Evolutionary conservation across 495 filamentous ascomycete genomes (phyloP).

Genomic region (Aspergillus diversus): DNA sequence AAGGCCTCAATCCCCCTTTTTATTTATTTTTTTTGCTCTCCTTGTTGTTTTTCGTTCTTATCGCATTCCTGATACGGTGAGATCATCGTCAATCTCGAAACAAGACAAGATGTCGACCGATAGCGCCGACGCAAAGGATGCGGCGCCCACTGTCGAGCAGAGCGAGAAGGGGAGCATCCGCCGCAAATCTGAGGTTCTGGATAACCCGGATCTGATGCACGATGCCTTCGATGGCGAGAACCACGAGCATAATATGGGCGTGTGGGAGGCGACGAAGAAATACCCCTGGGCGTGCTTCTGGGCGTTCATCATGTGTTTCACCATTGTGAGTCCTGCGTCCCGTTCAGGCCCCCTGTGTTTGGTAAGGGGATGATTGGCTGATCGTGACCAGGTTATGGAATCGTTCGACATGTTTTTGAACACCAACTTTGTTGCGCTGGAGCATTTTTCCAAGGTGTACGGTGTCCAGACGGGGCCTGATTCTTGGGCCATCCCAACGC

Average conservation of each 20-base stretch:
- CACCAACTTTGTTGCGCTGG: slow-evolving; percentile 39
- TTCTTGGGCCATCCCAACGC: slow-evolving; percentile 29
- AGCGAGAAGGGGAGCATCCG: too few species aligned
- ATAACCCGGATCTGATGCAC: slow-evolving; percentile 33
- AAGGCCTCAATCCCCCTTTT: too few species aligned
- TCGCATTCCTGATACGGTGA: too few species aligned
- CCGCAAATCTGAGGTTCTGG: slow-evolving; percentile 28
- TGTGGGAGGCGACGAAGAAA: slow-evolving; percentile 36
- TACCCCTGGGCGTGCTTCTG: slow-evolving; percentile 55
- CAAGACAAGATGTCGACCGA: too few species aligned
- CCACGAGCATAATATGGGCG: slow-evolving; percentile 35
- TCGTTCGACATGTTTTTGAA: slow-evolving; percentile 46
- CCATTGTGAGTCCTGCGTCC: slow-evolving; percentile 40
- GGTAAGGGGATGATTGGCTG: slow-evolving; percentile 17
- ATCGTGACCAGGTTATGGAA: slow-evolving; percentile 39
- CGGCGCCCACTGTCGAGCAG: too few species aligned
- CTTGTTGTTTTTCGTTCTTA: too few species aligned
- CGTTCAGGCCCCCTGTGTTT: too few species aligned
- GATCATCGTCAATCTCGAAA: too few species aligned
- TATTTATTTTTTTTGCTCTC: too few species aligned
- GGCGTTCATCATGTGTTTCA: slow-evolving; percentile 47
- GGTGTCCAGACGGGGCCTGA: slow-evolving; percentile 25
- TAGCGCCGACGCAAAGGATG: too few species aligned
- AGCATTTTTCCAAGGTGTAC: slow-evolving; percentile 30
- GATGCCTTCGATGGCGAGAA: slow-evolving; percentile 41